Conservation (phyloP, 768 basidiomycete species). For the Cytidiella melzeri region DNA sequence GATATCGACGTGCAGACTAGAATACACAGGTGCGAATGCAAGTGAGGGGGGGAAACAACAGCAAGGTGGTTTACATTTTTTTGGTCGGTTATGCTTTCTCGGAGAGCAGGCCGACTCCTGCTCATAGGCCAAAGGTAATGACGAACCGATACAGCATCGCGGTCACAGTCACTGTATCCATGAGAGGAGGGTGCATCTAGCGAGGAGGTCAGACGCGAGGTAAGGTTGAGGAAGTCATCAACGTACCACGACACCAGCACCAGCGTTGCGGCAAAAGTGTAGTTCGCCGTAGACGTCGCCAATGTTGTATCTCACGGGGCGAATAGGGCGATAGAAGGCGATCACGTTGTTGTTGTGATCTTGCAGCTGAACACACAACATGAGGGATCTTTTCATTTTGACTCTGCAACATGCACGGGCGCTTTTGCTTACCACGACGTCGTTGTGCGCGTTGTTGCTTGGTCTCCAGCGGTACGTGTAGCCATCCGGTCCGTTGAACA, state of each 20-base stretch:
- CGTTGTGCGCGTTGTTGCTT: constrained; percentile 42
- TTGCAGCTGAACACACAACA: constrained; percentile 46
- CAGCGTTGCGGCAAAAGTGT: constrained; percentile 74
- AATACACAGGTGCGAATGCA: constrained; percentile 7
- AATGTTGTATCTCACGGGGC: constrained; percentile 74
- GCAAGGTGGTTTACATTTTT: constrained; percentile 14
- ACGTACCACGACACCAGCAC: constrained; percentile 74
- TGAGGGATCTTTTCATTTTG: constrained; percentile 13
- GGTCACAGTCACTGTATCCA: constrained; percentile 83
- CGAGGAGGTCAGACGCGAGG: constrained; percentile 4
- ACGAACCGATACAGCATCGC: constrained; percentile 84
- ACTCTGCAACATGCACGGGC: constrained; percentile 4
- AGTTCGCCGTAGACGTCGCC: constrained; percentile 85
- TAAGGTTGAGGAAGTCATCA: constrained; percentile 8
- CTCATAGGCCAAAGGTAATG: constrained; percentile 41
- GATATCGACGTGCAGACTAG: constrained; percentile 7
- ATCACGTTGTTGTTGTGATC: constrained; percentile 64
- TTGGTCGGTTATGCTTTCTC: constrained; percentile 1
- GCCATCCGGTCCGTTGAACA: constrained; percentile 82
- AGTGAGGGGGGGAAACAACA: neutral
- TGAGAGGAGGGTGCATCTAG: constrained; percentile 83
- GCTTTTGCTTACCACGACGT: constrained; percentile 48
- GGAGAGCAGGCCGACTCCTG: constrained; percentile 7
- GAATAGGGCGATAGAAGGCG: constrained; percentile 75
- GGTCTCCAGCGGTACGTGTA: constrained; percentile 77